Base-by-base conservation (phyloP, 208 protist genomes). In the Leishmania guyanensis region DNA sequence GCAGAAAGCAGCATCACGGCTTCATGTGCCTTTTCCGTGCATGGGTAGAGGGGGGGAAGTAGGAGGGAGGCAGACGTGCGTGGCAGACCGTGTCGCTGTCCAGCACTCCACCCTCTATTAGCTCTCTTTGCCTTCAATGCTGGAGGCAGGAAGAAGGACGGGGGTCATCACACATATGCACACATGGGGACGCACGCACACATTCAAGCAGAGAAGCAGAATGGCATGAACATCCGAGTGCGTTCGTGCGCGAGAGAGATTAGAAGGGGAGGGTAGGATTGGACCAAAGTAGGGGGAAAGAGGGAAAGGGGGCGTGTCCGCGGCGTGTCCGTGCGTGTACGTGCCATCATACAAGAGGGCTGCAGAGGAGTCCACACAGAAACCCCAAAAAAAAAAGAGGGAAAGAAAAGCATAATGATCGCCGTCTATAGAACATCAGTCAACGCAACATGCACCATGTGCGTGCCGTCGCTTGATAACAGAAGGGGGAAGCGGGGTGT, bases 391-490 rank as follows among this genome's bases (percentile, higher is more conserved):
- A 51, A 46, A 51, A 36, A 53, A 74, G 39, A 3, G 2, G 46
- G 22, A 46, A 29, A n/a, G 29, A 56, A 54, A 26, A 74, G 26
- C 22, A 36, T 46, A 74, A 16, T 60, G 26, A 36, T 46, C 72
- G 26, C 29, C 29, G 3, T 76, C 80, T 84, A 84, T 84, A 79
- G 53, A 80, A 84, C 80, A 76, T 76, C 72, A 10, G 65, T 46
- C 65, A 70, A 70, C 36, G 16, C 33, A 26, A n/a, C n/a, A 60
- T 50, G 46, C 36, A n/a, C 46, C 46, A 58, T 36, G 43, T 60
- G n/a, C 60, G 70, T 51, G 20, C 68, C 2, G 20, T 43, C 9
- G 29, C 62, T 68, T 36, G 29, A 36, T 36, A 10, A 36, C 62
- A n/a, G 1, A 10, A 46, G 36, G 33, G 60, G 29, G 20, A 70